A percentile compares a stretch with the other conserved stretches of the same genome.
These are phyloP conservation scores for Earliella scabrosa DNA, from an alignment of 1,284 basidiomycete species.

Conservation along the genomic window DNA sequence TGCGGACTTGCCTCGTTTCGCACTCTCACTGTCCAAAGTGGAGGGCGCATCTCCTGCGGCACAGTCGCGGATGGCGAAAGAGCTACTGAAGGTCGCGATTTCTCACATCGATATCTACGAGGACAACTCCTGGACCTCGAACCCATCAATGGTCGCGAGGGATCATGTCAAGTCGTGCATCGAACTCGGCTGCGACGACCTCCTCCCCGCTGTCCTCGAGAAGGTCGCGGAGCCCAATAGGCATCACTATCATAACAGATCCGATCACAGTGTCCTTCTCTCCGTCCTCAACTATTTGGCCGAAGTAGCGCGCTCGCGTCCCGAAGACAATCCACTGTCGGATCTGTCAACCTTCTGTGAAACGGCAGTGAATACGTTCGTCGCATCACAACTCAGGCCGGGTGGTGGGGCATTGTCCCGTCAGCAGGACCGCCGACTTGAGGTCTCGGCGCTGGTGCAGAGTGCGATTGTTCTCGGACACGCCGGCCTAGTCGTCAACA, in stretches of 20 bases:
- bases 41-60: not conserved
- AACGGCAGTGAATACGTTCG: not conserved
- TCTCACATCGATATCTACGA: not conserved
- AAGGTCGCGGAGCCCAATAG: not conserved
- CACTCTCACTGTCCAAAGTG: not conserved
- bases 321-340: not conserved
- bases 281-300: not conserved
- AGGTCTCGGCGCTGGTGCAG: not conserved
- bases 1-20: not conserved
- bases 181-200: not conserved
- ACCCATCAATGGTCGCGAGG: not conserved
- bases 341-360: not conserved
- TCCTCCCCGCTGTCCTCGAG: not conserved
- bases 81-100: not conserved
- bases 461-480: not conserved
- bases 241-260: not conserved
- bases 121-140: not conserved
- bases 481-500: not conserved
- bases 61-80: not conserved
- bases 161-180: not conserved
- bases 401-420: not conserved
- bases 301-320: not conserved
- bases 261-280: not conserved
- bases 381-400: not conserved
- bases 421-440: not conserved